These are phyloP conservation scores for Pyrenochaeta sp. DNA, from an alignment of 2,329 filamentous ascomycete species.

Conservation along the genomic window DNA sequence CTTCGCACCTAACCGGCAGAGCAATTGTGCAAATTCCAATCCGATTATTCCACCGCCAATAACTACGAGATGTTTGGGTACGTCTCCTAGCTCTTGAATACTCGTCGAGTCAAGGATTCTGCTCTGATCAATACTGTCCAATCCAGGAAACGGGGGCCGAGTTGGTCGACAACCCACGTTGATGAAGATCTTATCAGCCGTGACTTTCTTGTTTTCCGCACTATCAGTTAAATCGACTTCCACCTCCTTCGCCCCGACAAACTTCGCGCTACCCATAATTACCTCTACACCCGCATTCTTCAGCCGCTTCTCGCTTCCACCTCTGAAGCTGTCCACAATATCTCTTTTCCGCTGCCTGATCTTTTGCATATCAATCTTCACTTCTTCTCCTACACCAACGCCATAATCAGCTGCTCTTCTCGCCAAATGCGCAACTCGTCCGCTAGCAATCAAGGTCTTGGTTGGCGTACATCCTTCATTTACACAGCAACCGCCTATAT, in stretches of 20 bases:
- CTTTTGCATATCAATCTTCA: conserved; percentile 58
- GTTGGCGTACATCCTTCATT: conserved; percentile 67
- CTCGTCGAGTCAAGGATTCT: conserved; percentile 59
- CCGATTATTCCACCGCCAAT: conserved; percentile 64
- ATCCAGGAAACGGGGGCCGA: conserved; percentile 49
- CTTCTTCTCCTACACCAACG: conserved; percentile 40
- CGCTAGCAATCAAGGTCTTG: conserved; percentile 65
- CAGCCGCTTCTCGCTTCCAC: conserved; percentile 57
- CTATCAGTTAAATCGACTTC: conserved; percentile 25
- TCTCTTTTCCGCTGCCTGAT: conserved; percentile 63
- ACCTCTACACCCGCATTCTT: conserved; percentile 55
- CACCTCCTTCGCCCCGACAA: conserved; percentile 53
- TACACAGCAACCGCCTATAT: conserved; percentile 63
- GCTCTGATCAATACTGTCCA: conserved; percentile 46
- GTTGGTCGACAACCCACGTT: conserved; percentile 58
- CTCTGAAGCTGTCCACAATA: conserved; percentile 61
- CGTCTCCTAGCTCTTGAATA: conserved; percentile 57
- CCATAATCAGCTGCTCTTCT: conserved; percentile 58
- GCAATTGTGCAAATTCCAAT: conserved; percentile 63
- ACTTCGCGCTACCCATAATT: conserved; percentile 57
- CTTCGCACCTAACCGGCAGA: conserved; percentile 58
- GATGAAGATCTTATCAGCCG: conserved; percentile 54
- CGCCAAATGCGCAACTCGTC: conserved; percentile 58
- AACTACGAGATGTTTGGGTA: conserved; percentile 60
- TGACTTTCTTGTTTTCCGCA: conserved; percentile 45